Base-by-base conservation (phyloP, 2,329 filamentous ascomycete genomes). In the Graphium sp. region DNA sequence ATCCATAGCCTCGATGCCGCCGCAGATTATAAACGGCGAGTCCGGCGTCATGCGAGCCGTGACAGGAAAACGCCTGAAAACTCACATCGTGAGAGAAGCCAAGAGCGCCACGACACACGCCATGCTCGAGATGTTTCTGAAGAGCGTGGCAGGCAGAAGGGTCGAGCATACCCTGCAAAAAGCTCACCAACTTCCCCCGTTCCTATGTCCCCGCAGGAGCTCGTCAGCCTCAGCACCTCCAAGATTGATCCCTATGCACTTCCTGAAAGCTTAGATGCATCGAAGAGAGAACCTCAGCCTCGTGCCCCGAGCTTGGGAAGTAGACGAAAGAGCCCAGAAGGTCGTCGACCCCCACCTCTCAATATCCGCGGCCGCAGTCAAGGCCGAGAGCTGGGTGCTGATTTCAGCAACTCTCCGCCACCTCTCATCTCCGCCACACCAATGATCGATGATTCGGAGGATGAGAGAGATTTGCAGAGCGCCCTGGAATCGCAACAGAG, bases 191-290 rank as follows among this genome's bases (percentile, higher is more conserved):
- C 83, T 2, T 94, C 87, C 0, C 87, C 87, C 0, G 66, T 93
- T 2, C 83, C 85, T 4, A 94, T 94, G 85, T 92, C 85, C 4
- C 84, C 84, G 0, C 82, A 93, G 41, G 84, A 94, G 41, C 47
- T 81, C 34, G 69, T 72, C 43, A 74, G 67, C 39, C 50, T 77
- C 28, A 66, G 63, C 36, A 66, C 57, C 1, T 56, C 60, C 1
- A 53, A 43, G 17, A n/a, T n/a, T n/a, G n/a, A n/a, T n/a, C n/a
- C n/a, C n/a, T 41, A 42, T 31, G 22, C 17, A 7, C 13, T 23
- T 16, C 16, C 24, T 7, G 17, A 16, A 22, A 22, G 20, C 4
- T 4, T 22, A 10, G 20, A 3, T n/a, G n/a, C n/a, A n/a, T n/a
- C n/a, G n/a, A n/a, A n/a, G n/a, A 22, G 20, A 22, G 3, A 12